A percentile compares a stretch with the other conserved stretches of the same genome.
Conservation (phyloP, 208 protist genomes). For the Blechomonas ayalai region DNA sequence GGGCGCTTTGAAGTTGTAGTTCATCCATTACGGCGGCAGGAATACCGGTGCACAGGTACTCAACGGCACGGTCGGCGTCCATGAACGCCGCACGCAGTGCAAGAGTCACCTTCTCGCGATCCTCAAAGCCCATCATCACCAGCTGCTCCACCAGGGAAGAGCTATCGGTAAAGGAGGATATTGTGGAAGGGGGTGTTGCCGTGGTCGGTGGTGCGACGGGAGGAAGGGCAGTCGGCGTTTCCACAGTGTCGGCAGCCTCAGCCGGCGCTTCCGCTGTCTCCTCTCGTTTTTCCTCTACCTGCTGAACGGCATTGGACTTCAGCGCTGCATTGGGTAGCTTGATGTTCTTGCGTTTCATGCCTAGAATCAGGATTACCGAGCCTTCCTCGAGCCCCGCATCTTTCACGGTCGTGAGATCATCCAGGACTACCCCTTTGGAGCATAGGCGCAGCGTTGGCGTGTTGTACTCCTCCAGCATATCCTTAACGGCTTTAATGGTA, state of each 20-base stretch:
- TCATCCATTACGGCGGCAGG: constrained; percentile 35
- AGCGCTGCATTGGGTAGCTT: too few relatives aligned
- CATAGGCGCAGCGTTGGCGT: constrained; percentile 50
- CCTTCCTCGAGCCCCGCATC: constrained; percentile 39
- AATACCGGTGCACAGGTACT: constrained; percentile 83
- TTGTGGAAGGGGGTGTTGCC: too few relatives aligned
- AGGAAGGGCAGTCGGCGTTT: constrained; percentile 2
- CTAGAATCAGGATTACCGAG: constrained; percentile 54
- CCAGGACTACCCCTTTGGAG: constrained; percentile 62
- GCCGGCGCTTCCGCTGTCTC: too few relatives aligned
- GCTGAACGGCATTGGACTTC: background rate
- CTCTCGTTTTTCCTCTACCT: too few relatives aligned
- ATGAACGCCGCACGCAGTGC: constrained; percentile 80
- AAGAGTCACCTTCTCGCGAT: constrained; percentile 59
- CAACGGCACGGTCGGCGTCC: constrained; percentile 81
- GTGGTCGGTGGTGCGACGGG: constrained; percentile 1
- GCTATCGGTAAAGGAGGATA: too few relatives aligned
- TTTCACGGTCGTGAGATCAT: constrained; percentile 46
- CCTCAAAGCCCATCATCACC: constrained; percentile 82
- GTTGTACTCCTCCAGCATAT: constrained; percentile 69
- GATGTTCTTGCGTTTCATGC: constrained; percentile 62
- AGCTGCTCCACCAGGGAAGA: constrained; percentile 65
- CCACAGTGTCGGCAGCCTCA: constrained; percentile 1
- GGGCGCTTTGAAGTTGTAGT: too few relatives aligned
- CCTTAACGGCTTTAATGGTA: constrained; percentile 52